These are phyloP conservation scores for Paralagenidium karlingii DNA, from an alignment of 352 stramenopile genomes.

Conservation along the genomic window DNA sequence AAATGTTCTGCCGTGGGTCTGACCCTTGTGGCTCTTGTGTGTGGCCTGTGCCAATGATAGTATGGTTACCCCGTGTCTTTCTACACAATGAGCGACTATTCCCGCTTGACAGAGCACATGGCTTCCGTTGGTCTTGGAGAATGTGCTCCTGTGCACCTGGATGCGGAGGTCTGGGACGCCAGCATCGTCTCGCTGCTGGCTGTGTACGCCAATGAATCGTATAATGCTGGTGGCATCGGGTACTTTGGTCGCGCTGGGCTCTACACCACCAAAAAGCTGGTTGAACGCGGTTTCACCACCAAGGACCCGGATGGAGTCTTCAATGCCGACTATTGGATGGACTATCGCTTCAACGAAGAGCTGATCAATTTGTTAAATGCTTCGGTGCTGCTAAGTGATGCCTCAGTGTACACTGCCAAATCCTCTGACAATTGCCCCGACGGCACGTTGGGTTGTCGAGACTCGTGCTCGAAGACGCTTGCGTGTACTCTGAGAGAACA, in stretches of 20 bases:
- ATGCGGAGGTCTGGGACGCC: too few species aligned
- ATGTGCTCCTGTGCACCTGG: too few species aligned
- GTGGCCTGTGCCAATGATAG: too few species aligned
- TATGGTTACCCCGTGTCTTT: not conserved
- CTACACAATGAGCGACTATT: not conserved
- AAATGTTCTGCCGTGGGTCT: not conserved
- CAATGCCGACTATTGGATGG: slow-evolving; percentile 31
- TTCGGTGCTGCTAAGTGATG: slow-evolving; percentile 8
- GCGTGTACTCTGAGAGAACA: slow-evolving; percentile 25
- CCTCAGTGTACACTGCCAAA: slow-evolving; percentile 9
- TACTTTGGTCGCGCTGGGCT: slow-evolving; percentile 21
- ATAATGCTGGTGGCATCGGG: slow-evolving; percentile 14
- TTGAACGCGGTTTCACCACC: slow-evolving; percentile 14
- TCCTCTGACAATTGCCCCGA: slow-evolving; percentile 11
- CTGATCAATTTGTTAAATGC: slow-evolving; percentile 19
- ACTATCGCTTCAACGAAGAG: slow-evolving; percentile 22
- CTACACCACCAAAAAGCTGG: slow-evolving; percentile 22
- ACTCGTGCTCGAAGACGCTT: slow-evolving; percentile 23
- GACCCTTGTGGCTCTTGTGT: not conserved
- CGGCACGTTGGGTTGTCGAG: slow-evolving; percentile 20
- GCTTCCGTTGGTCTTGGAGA: too few species aligned
- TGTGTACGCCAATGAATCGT: too few species aligned
- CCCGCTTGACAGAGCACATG: too few species aligned
- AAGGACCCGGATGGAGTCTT: slow-evolving; percentile 13
- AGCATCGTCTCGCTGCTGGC: too few species aligned